These are phyloP conservation scores for Wickerhamomyces sp. DNA, from an alignment of 1,139 yeast genomes.

Conservation along the genomic window DNA sequence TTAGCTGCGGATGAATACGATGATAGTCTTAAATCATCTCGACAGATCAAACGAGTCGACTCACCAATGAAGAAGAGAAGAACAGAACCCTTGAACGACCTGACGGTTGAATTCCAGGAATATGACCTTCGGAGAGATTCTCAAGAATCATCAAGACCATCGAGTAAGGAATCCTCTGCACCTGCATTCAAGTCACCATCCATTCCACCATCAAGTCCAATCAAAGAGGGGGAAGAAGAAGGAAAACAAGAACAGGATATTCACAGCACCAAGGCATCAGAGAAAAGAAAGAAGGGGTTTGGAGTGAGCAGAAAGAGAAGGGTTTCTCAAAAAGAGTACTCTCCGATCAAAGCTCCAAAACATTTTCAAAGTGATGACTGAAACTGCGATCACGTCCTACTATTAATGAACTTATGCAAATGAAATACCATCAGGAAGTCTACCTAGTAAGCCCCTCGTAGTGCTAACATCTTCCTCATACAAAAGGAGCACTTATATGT, in stretches of 20 bases:
- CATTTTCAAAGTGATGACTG: constrained; percentile 12
- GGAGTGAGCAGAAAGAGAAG: constrained; percentile 22
- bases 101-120: constrained; percentile 10
- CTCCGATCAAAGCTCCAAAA: constrained; percentile 22
- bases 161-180: not conserved
- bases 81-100: constrained; percentile 6
- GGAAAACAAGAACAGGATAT: not conserved
- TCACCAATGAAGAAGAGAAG: constrained; percentile 11
- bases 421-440: too few relatives aligned
- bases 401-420: too few relatives aligned
- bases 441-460: too few relatives aligned
- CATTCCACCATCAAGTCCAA: not conserved
- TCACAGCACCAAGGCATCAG: not conserved
- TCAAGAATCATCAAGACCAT: not conserved
- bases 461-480: not conserved
- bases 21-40: not conserved
- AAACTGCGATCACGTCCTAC: not conserved
- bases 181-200: not conserved
- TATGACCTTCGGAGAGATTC: constrained; percentile 9
- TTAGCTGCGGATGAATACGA: not conserved
- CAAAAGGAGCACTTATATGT: constrained; percentile 16
- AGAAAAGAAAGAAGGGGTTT: constrained; percentile 12
- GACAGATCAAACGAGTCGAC: constrained; percentile 1
- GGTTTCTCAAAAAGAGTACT: constrained; percentile 11
- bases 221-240: not conserved